These are phyloP conservation scores for Kregervanrija pseudodelftensis DNA, from an alignment of 805 yeast genomes.

Conservation along the genomic window DNA sequence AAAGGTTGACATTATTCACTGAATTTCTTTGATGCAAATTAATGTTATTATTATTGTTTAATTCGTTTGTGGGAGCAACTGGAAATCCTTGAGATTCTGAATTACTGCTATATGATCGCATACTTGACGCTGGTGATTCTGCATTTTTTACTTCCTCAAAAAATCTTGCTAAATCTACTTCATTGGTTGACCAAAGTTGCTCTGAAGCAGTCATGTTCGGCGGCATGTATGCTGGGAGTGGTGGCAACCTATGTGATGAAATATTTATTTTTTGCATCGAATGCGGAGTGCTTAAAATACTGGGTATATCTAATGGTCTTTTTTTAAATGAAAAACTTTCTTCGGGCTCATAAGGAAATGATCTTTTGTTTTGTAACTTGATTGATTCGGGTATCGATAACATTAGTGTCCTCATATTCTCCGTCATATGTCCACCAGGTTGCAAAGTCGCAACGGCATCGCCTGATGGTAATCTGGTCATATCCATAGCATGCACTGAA, in stretches of 20 bases:
- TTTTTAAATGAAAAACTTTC: not conserved
- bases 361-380: slow-evolving; percentile 8
- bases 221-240: too few relatives aligned
- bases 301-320: too few relatives aligned
- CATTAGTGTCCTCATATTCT: slow-evolving; percentile 33
- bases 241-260: too few relatives aligned
- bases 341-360: not conserved
- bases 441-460: slow-evolving; percentile 24
- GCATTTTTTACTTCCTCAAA: slow-evolving; percentile 39
- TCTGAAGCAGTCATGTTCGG: not conserved
- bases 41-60: not conserved
- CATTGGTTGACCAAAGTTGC: slow-evolving; percentile 28
- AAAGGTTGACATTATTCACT: too few relatives aligned
- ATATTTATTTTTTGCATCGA: too few relatives aligned
- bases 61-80: not conserved
- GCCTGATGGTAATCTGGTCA: slow-evolving; percentile 22
- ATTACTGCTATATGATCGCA: slow-evolving; percentile 12
- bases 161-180: slow-evolving; percentile 36
- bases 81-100: not conserved
- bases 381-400: slow-evolving; percentile 25
- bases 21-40: too few relatives aligned
- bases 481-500: slow-evolving; percentile 18
- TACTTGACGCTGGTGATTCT: slow-evolving; percentile 20
- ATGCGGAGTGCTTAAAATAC: too few relatives aligned
- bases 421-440: slow-evolving; percentile 31